phyloP scores from a whole-genome alignment of 306 rosid species.

The Mucuna pruriens region DNA sequence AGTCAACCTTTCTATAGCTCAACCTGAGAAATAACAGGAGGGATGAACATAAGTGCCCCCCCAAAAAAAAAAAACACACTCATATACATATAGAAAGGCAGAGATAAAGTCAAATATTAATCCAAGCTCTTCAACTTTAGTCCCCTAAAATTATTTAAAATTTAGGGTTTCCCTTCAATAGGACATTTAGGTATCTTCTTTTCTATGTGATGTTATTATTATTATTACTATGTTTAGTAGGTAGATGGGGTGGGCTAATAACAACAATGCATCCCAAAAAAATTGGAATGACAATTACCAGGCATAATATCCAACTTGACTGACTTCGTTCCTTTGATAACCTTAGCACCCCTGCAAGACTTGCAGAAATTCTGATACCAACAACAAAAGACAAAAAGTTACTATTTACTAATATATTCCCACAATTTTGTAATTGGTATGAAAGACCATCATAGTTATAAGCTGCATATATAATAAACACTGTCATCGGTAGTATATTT shows the following conservation, averaged over 20 bases:
- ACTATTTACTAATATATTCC: background rate
- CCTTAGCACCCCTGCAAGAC: conserved; percentile 80
- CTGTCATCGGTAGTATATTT: background rate
- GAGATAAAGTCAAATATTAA: background rate
- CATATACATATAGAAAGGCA: background rate
- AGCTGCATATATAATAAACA: background rate
- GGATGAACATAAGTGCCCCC: background rate
- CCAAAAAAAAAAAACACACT: background rate
- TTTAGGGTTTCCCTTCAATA: conserved; percentile 15
- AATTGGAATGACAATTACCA: conserved; percentile 50
- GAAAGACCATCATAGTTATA: conserved; percentile 4
- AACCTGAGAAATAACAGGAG: background rate
- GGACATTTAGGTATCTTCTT: background rate
- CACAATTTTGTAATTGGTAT: background rate
- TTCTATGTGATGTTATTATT: background rate
- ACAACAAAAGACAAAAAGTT: conserved; percentile 17
- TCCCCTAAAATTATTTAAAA: conserved; percentile 4
- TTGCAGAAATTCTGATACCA: conserved; percentile 61
- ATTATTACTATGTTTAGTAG: background rate
- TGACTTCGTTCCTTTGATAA: conserved; percentile 66
- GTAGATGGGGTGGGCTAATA: conserved; percentile 1
- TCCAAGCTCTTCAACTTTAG: background rate
- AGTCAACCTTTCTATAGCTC: conserved; percentile 14
- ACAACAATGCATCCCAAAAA: background rate
- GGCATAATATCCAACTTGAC: conserved; percentile 73